Evolutionary conservation across 345 rosid species (phyloP), one percentile per base, ranked within the genome.

Genomic region (Raphanus raphanistrum): DNA sequence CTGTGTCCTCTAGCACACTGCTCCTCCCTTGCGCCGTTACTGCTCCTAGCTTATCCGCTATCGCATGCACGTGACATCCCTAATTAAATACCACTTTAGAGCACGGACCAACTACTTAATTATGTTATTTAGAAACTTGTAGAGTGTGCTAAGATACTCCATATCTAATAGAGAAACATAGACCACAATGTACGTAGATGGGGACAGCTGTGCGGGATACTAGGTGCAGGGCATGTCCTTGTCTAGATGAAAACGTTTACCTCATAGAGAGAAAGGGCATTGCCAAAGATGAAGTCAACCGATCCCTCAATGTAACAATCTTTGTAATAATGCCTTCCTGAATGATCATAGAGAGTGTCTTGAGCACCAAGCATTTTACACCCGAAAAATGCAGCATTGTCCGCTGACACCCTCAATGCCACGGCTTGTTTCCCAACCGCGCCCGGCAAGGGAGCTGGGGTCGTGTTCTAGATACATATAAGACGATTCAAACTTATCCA

Each of bases 241-340:
- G 45, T 48, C 16, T 48, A 48, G 7, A 4, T 48, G 54, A 45
- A 6, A n/a, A n/a, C 13, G 55, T 48, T 48, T 48, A 52, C 98
- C 92, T 95, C 99, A 70, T 90, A 95, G 6, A 90, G 86, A 26
- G 99, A 95, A 28, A 95, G 88, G 12, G 71, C 97, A 79, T 95
- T 95, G 29, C 99, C 99, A 65, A 92, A 95, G 68, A 95, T 90
- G 85, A 95, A 95, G 71, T 95, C 99, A 15, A 95, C 90, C 0
- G 99, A 92, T 33, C 99, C 98, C 74, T 95, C 94, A 69, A 95
- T 84, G 84, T 92, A 95, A 70, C 99, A 95, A 54, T 92, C 94
- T 71, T 95, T 95, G 88, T 91, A 95, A 72, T 95, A 95, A 79
- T 95, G 99, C 69, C 99, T 85, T 4, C 99, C 99, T 66, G 84